These are phyloP conservation scores for Skeletonema marinoi DNA, from an alignment of 108 stramenopile species.

Conservation along the genomic window DNA sequence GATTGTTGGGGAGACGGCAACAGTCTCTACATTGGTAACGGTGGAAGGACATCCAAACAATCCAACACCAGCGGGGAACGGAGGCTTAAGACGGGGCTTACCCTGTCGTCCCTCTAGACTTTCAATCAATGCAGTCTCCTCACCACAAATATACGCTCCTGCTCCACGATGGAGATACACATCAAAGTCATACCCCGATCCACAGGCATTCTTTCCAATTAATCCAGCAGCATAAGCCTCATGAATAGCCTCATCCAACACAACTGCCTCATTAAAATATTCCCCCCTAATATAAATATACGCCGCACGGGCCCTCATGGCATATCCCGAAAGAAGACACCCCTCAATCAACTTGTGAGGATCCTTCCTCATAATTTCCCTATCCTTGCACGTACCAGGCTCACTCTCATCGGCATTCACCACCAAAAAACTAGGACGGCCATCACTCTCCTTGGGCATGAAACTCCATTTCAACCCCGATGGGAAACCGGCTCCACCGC, in stretches of 20 bases:
- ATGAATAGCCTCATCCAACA: constrained; percentile 99
- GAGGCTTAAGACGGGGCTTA: constrained; percentile 99
- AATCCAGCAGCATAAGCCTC: constrained; percentile 97
- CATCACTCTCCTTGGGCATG: constrained; percentile 99
- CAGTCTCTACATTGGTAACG: constrained; percentile 99
- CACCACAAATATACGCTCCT: constrained; percentile 99
- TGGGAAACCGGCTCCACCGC: constrained; percentile 99
- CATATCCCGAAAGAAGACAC: constrained; percentile 97
- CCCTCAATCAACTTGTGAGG: constrained; percentile 99
- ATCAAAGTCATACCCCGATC: constrained; percentile 99
- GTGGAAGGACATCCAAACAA: constrained; percentile 99
- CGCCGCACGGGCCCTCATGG: constrained; percentile 98
- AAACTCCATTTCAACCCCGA: constrained; percentile 99
- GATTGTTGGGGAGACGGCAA: constrained; percentile 98
- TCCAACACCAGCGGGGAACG: constrained; percentile 99
- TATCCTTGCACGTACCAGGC: constrained; percentile 99
- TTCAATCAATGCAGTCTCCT: constrained; percentile 99
- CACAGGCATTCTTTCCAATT: constrained; percentile 97
- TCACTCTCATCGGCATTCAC: constrained; percentile 99
- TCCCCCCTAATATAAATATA: constrained; percentile 99
- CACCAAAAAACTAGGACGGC: constrained; percentile 97
- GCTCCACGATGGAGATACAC: constrained; percentile 99
- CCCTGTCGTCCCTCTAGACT: constrained; percentile 95
- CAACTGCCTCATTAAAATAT: constrained; percentile 99
- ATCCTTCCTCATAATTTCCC: constrained; percentile 99